phyloP scores from a whole-genome alignment of 2,329 filamentous ascomycete genomes.

The Albophoma yamanashiensis region DNA sequence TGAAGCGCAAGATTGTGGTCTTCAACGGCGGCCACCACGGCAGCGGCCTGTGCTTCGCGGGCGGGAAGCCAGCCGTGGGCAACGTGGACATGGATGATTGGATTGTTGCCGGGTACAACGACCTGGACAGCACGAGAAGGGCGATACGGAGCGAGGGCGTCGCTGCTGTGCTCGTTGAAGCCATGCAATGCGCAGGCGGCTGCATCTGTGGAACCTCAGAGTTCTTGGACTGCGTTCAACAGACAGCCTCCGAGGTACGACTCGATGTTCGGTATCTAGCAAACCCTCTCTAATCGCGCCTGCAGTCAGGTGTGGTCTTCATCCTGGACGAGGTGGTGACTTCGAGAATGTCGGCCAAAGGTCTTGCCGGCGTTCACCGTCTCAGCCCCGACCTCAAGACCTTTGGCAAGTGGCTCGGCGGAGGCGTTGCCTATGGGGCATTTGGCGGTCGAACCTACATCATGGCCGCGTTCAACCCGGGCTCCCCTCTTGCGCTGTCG shows the following conservation, averaged over 20 bases:
- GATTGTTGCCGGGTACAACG: constrained; percentile 52
- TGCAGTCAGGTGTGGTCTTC: constrained; percentile 41
- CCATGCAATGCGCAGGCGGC: constrained; percentile 54
- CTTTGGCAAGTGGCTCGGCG: constrained; percentile 57
- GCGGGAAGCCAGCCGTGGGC: constrained; percentile 24
- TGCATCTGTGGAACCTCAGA: constrained; percentile 36
- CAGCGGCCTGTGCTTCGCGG: constrained; percentile 23
- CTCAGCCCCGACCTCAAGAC: constrained; percentile 51
- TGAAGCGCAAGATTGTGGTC: constrained; percentile 35
- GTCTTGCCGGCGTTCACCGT: constrained; percentile 30
- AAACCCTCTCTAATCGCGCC: constrained; percentile 1
- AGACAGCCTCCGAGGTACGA: constrained; percentile 27
- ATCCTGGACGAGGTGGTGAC: constrained; percentile 67
- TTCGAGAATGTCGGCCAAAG: constrained; percentile 40
- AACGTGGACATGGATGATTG: constrained; percentile 43
- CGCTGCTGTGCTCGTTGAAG: constrained; percentile 55
- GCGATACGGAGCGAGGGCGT: constrained; percentile 36
- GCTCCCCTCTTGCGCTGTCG: constrained; percentile 24
- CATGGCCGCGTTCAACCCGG: constrained; percentile 47
- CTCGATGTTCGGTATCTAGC: not conserved
- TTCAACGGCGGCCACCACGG: constrained; percentile 35
- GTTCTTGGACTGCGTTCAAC: constrained; percentile 42
- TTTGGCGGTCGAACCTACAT: constrained; percentile 51
- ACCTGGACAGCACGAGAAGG: constrained; percentile 32
- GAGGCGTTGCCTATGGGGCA: constrained; percentile 54